Evolutionary conservation across 805 yeast genomes (phyloP).

Genomic region (Yarrowia sp.): DNA sequence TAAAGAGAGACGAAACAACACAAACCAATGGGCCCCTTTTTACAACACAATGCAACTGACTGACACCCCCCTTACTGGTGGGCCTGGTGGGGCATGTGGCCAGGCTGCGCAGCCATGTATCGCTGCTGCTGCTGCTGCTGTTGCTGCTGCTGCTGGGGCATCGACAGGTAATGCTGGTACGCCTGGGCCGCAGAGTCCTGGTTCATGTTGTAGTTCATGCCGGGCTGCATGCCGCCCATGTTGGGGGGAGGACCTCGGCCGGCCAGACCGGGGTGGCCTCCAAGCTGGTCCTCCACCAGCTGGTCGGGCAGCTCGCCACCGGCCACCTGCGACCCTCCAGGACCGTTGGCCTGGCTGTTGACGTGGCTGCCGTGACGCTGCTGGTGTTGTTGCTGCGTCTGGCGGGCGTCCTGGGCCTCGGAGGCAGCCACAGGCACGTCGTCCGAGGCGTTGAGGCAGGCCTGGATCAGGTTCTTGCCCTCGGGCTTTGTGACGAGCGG

Average conservation of each 20-base stretch:
- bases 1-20: too few species aligned
- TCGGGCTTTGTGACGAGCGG: slow-evolving; percentile 97
- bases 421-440: slow-evolving; percentile 58
- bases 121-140: slow-evolving; percentile 48
- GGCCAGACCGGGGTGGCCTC: slow-evolving; percentile 42
- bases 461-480: slow-evolving; percentile 95
- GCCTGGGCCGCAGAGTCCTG: slow-evolving; percentile 60
- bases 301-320: slow-evolving; percentile 40
- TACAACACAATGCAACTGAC: not conserved
- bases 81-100: slow-evolving; percentile 39
- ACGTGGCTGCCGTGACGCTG: slow-evolving; percentile 42
- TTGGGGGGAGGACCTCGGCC: slow-evolving; percentile 43
- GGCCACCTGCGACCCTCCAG: slow-evolving; percentile 34
- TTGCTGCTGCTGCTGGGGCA: slow-evolving; percentile 44
- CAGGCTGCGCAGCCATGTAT: slow-evolving; percentile 44
- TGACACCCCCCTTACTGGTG: slow-evolving; percentile 25
- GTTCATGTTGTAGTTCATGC: slow-evolving; percentile 49
- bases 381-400: slow-evolving; percentile 49
- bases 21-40: too few species aligned
- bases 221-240: slow-evolving; percentile 51
- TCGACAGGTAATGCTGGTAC: slow-evolving; percentile 64
- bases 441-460: slow-evolving; percentile 97
- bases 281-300: slow-evolving; percentile 43
- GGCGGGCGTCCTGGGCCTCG: slow-evolving; percentile 45
- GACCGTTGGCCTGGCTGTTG: slow-evolving; percentile 46